These are phyloP conservation scores for Casuarina glauca DNA, from an alignment of 306 rosid species.

Conservation along the genomic window DNA sequence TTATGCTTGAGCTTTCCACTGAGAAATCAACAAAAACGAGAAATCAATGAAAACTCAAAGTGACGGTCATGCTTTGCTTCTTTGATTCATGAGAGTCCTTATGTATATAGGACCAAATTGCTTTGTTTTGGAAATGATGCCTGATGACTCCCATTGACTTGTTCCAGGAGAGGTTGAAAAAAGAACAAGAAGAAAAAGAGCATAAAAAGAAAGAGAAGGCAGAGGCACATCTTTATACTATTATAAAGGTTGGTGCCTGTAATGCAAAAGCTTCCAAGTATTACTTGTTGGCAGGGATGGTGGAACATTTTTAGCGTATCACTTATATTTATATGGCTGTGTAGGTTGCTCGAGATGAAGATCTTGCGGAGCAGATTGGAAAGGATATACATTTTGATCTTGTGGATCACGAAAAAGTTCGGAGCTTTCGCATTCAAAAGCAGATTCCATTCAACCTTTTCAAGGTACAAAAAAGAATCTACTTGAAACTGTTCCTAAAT, in stretches of 20 bases:
- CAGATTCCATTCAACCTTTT: constrained; percentile 63
- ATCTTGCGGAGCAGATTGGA: constrained; percentile 77
- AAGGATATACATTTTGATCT: constrained; percentile 89
- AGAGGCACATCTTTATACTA: constrained; percentile 83
- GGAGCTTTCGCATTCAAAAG: constrained; percentile 82
- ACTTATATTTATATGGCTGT: constrained; percentile 17
- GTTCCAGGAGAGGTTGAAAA: constrained; percentile 82
- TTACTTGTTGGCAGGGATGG: neutral
- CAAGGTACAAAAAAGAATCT: constrained; percentile 55
- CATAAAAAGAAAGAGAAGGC: constrained; percentile 85
- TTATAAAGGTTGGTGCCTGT: constrained; percentile 64
- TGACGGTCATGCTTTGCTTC: constrained; percentile 3
- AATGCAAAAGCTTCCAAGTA: constrained; percentile 10
- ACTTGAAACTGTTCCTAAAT: neutral
- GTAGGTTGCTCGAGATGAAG: constrained; percentile 84
- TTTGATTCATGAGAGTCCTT: neutral
- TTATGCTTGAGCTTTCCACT: neutral
- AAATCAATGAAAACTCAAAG: neutral
- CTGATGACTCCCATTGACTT: neutral
- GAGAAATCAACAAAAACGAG: neutral
- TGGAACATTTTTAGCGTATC: neutral
- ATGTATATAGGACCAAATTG: neutral
- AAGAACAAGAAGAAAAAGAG: constrained; percentile 92
- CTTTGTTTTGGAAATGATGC: neutral
- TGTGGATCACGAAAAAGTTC: constrained; percentile 92